Evolutionary conservation across 257 asterid genomes (phyloP).

Genomic region (Scutellaria barbata): DNA sequence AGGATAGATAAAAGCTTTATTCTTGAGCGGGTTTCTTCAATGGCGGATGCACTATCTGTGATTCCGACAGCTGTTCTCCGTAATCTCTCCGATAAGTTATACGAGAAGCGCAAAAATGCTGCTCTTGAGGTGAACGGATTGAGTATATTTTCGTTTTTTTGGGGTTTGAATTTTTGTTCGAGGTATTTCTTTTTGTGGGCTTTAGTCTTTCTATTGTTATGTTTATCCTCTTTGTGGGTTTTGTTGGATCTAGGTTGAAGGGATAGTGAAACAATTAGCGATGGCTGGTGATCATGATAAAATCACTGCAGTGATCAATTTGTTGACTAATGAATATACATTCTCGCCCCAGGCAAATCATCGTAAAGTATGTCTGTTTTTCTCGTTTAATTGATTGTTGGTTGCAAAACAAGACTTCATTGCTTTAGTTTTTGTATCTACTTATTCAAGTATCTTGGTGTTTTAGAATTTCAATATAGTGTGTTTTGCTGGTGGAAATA

Average conservation of each 20-base stretch:
- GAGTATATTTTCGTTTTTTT: slow-evolving; percentile 10
- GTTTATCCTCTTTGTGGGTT: slow-evolving; percentile 27
- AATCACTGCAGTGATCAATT: slow-evolving; percentile 76
- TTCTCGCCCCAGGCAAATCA: slow-evolving; percentile 91
- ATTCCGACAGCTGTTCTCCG: slow-evolving; percentile 92
- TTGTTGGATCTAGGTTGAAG: slow-evolving; percentile 86
- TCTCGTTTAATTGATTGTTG: not conserved
- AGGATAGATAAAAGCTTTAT: slow-evolving; percentile 26
- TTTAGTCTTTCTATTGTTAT: not conserved
- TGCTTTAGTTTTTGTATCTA: slow-evolving; percentile 16
- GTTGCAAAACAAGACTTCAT: not conserved
- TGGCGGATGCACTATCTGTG: slow-evolving; percentile 82
- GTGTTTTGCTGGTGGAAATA: slow-evolving; percentile 24
- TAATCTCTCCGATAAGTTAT: slow-evolving; percentile 92
- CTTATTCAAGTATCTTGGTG: slow-evolving; percentile 23
- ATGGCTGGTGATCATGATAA: slow-evolving; percentile 79
- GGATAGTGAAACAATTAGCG: slow-evolving; percentile 86
- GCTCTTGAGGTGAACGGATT: slow-evolving; percentile 76
- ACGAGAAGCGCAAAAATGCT: slow-evolving; percentile 98
- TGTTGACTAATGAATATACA: slow-evolving; percentile 77
- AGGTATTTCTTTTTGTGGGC: slow-evolving; percentile 12
- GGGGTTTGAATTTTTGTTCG: slow-evolving; percentile 22
- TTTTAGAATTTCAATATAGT: not conserved
- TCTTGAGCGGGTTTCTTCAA: slow-evolving; percentile 50
- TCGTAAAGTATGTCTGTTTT: slow-evolving; percentile 63